These are phyloP conservation scores for Leishmania gerbilli DNA, from an alignment of 208 protist genomes.

Conservation along the genomic window DNA sequence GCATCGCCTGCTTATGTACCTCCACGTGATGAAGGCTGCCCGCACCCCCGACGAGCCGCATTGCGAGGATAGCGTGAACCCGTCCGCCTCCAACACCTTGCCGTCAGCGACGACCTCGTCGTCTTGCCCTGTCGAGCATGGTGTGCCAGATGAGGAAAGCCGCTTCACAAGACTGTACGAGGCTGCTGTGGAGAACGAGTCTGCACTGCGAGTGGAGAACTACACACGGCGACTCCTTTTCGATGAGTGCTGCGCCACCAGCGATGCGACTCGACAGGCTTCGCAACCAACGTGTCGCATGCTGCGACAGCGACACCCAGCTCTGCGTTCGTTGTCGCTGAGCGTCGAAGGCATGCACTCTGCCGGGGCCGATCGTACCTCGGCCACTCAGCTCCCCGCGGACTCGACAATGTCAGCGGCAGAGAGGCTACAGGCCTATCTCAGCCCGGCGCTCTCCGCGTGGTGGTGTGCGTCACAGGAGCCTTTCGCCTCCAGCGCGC, in stretches of 20 bases:
- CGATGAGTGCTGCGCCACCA: slow-evolving; percentile 31
- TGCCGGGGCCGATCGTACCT: not conserved
- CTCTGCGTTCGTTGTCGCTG: slow-evolving; percentile 21
- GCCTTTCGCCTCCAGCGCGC: not conserved
- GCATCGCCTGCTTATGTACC: slow-evolving; percentile 13
- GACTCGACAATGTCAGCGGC: not conserved
- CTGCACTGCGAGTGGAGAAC: slow-evolving; percentile 43
- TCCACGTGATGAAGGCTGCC: slow-evolving; percentile 1
- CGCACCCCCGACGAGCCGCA: not conserved
- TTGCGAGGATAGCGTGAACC: not conserved
- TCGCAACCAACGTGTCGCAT: slow-evolving; percentile 10
- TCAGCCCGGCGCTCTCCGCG: slow-evolving; percentile 9
- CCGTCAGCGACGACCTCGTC: not conserved
- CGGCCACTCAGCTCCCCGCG: no score
- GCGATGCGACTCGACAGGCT: slow-evolving; percentile 13
- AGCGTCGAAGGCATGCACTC: not conserved
- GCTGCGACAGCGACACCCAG: slow-evolving; percentile 32
- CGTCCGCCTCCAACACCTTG: not conserved
- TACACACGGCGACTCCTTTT: slow-evolving; percentile 32
- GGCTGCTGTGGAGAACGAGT: slow-evolving; percentile 30
- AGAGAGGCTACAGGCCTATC: not conserved
- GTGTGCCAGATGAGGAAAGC: not conserved
- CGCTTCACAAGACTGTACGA: slow-evolving; percentile 15
- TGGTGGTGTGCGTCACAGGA: slow-evolving; percentile 12
- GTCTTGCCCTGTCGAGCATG: not conserved